Evolutionary conservation across 306 rosid genomes (phyloP).

Genomic region (Malus domestica): DNA sequence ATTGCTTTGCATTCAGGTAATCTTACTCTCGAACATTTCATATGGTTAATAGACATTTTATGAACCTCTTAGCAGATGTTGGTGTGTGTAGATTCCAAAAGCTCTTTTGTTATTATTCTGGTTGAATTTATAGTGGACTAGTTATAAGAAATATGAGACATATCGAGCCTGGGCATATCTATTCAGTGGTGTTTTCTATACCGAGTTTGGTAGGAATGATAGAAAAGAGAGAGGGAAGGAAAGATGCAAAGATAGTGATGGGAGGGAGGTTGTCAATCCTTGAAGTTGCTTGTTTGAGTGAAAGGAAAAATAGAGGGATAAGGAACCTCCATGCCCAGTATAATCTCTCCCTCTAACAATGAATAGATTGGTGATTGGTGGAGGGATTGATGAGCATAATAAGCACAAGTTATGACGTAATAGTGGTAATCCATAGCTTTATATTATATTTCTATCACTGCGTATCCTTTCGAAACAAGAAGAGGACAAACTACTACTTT

Average conservation of each 20-base stretch:
- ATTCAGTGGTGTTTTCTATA: not conserved
- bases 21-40: not conserved
- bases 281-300: not conserved
- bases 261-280: not conserved
- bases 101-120: not conserved
- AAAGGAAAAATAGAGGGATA: not conserved
- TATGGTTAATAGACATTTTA: not conserved
- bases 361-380: not conserved
- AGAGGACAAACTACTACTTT: not conserved
- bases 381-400: not conserved
- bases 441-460: not conserved
- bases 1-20: slow-evolving; percentile 94
- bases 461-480: not conserved
- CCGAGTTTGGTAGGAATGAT: not conserved
- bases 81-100: not conserved
- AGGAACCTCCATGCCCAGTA: not conserved
- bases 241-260: not conserved
- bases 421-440: not conserved
- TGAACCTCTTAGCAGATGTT: not conserved
- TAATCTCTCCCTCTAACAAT: not conserved
- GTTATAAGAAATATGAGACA: not conserved
- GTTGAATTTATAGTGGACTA: not conserved
- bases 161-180: not conserved
- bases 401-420: not conserved
- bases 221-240: not conserved